Evolutionary conservation across 148 eudicot genomes (phyloP), one percentile per base, ranked within the genome.

Genomic region (Agrostemma githago): DNA sequence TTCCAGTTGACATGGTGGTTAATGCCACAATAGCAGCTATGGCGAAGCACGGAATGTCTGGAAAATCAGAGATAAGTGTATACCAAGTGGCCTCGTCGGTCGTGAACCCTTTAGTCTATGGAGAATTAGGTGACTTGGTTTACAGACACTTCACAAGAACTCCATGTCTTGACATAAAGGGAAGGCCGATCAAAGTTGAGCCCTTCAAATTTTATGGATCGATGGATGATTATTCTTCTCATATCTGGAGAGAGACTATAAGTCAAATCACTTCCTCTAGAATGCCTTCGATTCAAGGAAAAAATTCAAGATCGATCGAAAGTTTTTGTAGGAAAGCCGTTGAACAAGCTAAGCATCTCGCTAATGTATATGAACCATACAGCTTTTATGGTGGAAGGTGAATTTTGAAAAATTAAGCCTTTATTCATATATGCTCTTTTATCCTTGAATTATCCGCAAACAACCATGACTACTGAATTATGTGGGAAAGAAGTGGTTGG

Each of bases 1-100:
- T 95, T 66, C 98, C 98, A 62, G 98, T 89, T 74, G 98, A 95
- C 74, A 95, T 95, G 97, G 98, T 95, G 21, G 98, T 87, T 8
- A 95, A 90, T 71, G 96, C 97, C 14, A 92, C 89, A 68, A 76
- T 92, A 72, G 97, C 98, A 75, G 98, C 98, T 38, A 95, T 95
- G 78, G 97, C 97, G 17, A 92, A 95, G 85, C 98, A 95, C 67
- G 96, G 96, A 68, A 72, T 80, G 62, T 81, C 80, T 26, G 92
- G 92, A 62, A 87, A 88, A 74, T 62, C 96, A 41, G 98, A 81
- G 42, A 84, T 82, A 59, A 84, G 75, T 59, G 84, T 95, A 46
- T 95, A 95, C 73, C 98, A 95, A 75, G 90, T 95, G 59, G 97
- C 98, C 57, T 95, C 98, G 46, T 95, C 97, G 3, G 98, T 89